Base-by-base conservation (phyloP, 2,329 filamentous ascomycete genomes). In the Neofusicoccum kwambonambiense region DNA sequence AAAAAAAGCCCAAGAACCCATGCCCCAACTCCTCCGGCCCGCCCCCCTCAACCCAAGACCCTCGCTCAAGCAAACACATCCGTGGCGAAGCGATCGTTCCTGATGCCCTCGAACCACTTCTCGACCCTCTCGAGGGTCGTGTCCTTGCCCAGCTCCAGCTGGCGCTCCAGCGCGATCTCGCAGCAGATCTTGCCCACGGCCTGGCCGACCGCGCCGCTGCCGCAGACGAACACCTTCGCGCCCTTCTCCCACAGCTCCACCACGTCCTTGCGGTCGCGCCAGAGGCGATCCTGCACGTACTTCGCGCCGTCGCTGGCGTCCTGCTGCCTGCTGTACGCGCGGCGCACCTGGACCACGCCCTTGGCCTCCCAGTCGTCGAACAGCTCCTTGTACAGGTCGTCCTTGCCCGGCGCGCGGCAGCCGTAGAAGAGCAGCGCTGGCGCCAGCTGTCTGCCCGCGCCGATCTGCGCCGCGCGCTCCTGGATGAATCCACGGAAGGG, bases 391-490 rank as follows among this genome's bases (percentile, higher is more conserved):
- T 91, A 91, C 0, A 91, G 71, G 45, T 86, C 81, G 68, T 91
- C 89, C 12, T 77, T 73, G 0, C 79, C 80, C 0, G 83, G 82
- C 4, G 78, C 72, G 13, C 85, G 84, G 72, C 87, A 90, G 4
- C 89, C 89, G 69, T 86, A 83, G 78, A 89, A 90, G 1, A 91
- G 79, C n/a, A 90, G 67, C 0, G 87, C 86, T 0, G 84, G 85
- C 0, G 86, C 88, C 0, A 90, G 77, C 13, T 70, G 69, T 12
- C 83, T 79, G 1, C 87, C 86, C 0, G 79, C 79, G 3, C 74
- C 75, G 11, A 80, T 72, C 65, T 82, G 77, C 9, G 74, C 71
- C 39, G 76, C 76, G 62, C 76, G 76, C 65, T 77, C 76, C 65
- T 77, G 78, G 44, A 80, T 77, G 64, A 78, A 79, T 15, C 77